Evolutionary conservation across 257 asterid species (phyloP).

Genomic region (Salvia splendens): DNA sequence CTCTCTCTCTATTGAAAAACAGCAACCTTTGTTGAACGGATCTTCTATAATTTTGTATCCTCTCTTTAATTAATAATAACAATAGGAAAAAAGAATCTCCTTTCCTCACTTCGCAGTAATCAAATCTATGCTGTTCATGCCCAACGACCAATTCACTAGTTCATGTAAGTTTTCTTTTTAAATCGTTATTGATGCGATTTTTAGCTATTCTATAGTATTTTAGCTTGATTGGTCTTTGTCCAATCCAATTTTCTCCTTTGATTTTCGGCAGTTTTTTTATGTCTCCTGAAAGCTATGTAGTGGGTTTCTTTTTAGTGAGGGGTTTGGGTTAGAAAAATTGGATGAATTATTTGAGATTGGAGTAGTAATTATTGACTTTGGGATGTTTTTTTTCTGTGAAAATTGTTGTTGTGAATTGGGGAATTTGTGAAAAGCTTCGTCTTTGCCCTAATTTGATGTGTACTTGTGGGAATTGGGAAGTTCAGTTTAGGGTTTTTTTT

Average conservation of each 20-base stretch:
- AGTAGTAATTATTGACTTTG: conserved; percentile 18
- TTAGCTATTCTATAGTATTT: conserved; percentile 25
- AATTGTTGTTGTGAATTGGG: conserved; percentile 23
- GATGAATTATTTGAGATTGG: conserved; percentile 38
- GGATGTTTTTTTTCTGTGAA: neutral
- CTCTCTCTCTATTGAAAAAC: conserved; percentile 33
- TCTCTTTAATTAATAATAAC: conserved; percentile 1
- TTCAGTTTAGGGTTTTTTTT: conserved; percentile 15
- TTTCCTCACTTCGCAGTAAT: conserved; percentile 36
- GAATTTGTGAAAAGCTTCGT: conserved; percentile 23
- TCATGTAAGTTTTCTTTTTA: conserved; percentile 44
- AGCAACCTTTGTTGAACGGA: conserved; percentile 36
- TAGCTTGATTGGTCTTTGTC: conserved; percentile 32
- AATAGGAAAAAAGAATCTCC: conserved; percentile 4
- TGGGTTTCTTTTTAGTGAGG: conserved; percentile 47
- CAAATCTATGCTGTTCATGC: conserved; percentile 45
- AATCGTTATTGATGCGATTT: conserved; percentile 6
- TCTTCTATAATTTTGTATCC: conserved; percentile 13
- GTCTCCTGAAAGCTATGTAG: conserved; percentile 39
- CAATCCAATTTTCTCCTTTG: conserved; percentile 38
- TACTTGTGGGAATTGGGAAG: conserved; percentile 13
- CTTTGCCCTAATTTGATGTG: conserved; percentile 20
- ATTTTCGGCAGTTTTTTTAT: neutral
- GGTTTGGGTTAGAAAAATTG: conserved; percentile 46
- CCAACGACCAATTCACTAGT: conserved; percentile 37